Percentiles rank a stretch among this genome's conserved stretches.
Conservation (phyloP, 2,329 filamentous ascomycete genomes). For the Arthrobotrys entomopaga region DNA sequence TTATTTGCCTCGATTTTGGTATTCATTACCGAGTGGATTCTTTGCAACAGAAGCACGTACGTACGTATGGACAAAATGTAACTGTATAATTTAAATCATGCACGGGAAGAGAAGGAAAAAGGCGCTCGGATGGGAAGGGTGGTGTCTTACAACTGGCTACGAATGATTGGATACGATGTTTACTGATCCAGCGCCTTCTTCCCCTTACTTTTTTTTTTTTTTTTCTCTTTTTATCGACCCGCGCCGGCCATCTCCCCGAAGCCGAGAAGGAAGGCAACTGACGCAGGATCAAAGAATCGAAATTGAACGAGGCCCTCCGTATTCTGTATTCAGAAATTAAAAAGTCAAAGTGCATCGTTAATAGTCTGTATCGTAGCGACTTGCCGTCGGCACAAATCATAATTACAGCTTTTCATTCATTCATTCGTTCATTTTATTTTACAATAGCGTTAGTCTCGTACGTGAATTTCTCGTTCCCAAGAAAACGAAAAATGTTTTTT, state of each 20-base stretch:
- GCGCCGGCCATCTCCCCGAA: constrained; percentile 24
- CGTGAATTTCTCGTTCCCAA: too few relatives aligned
- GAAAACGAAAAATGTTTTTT: constrained; percentile 1
- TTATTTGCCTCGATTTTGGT: too few relatives aligned
- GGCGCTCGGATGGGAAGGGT: constrained; percentile 33
- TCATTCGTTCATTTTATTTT: too few relatives aligned
- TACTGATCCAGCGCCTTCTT: constrained; percentile 26
- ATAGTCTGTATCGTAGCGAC: too few relatives aligned
- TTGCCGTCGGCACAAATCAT: not conserved
- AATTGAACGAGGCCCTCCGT: too few relatives aligned
- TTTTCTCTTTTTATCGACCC: constrained; percentile 25
- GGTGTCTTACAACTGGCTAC: constrained; percentile 37
- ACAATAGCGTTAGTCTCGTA: too few relatives aligned
- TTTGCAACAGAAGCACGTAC: constrained; percentile 21
- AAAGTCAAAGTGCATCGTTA: too few relatives aligned
- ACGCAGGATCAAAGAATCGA: constrained; percentile 3
- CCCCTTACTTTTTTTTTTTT: constrained; percentile 40
- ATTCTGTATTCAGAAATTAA: constrained; percentile 1
- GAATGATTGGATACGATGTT: constrained; percentile 34
- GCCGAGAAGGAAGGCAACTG: constrained; percentile 29
- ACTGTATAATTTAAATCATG: constrained; percentile 55
- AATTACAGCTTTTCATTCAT: not conserved
- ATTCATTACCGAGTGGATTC: constrained; percentile 25
- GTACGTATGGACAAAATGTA: too few relatives aligned
- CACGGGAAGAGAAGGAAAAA: constrained; percentile 20